Evolutionary conservation across 495 filamentous ascomycete species (phyloP).

Genomic region (Aspergillus wentii): DNA sequence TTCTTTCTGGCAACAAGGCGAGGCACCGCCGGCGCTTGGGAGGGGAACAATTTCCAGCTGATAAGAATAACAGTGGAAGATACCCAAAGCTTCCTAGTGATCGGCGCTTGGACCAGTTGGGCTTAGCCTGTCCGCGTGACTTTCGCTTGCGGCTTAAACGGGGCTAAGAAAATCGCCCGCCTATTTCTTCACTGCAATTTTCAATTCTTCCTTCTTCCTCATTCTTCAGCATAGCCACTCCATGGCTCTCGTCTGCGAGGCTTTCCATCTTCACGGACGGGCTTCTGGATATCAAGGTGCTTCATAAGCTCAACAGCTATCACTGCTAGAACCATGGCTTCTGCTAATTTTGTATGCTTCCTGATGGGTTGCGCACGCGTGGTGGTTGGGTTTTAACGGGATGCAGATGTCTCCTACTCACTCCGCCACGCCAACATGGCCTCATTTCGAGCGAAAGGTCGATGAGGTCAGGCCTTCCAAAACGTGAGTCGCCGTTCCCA

Average conservation of each 20-base stretch:
- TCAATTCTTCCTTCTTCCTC: constrained; percentile 16
- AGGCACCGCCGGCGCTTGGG: too few relatives aligned
- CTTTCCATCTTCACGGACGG: constrained; percentile 25
- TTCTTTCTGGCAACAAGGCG: too few relatives aligned
- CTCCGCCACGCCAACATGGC: constrained; percentile 62
- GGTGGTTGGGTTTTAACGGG: constrained; percentile 38
- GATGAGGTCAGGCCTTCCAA: constrained; percentile 86
- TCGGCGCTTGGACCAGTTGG: constrained; percentile 10
- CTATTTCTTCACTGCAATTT: constrained; percentile 10
- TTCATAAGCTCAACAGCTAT: constrained; percentile 4
- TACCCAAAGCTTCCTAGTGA: constrained; percentile 2
- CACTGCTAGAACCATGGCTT: constrained; percentile 24
- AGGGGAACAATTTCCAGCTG: too few relatives aligned
- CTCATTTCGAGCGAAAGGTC: constrained; percentile 71
- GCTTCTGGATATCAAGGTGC: constrained; percentile 9
- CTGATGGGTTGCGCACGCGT: constrained; percentile 29
- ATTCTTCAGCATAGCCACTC: constrained; percentile 10
- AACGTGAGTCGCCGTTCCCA: constrained; percentile 57
- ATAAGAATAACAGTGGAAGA: too few relatives aligned
- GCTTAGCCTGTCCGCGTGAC: constrained; percentile 17
- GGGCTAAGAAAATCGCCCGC: constrained; percentile 6
- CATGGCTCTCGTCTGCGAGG: constrained; percentile 28
- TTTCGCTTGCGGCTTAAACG: constrained; percentile 24
- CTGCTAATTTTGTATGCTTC: constrained; percentile 41
- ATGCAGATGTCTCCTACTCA: constrained; percentile 58